Base-by-base conservation (phyloP, 2,329 filamentous ascomycete species). In the Phialocephala subalpina region DNA sequence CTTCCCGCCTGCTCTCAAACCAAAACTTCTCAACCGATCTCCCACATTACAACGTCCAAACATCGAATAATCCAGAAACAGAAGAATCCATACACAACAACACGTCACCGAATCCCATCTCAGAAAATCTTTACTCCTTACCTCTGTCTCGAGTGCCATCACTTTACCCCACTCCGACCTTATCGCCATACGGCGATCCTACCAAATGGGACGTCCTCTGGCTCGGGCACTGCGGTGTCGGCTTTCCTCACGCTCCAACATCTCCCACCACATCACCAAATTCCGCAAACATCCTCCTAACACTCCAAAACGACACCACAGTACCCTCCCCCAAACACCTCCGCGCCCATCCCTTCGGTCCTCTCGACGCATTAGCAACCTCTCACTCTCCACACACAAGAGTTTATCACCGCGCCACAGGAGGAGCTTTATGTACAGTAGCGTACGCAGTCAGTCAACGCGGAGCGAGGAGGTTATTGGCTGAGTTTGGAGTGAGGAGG, bases 1-100 rank as follows among this genome's bases (percentile, higher is more conserved):
- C 66, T 4, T 68, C 68, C 2, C 68, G 58, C 20, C 58, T 65
- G 16, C 58, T 69, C 11, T 66, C 63, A 6, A 14, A 35, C 14
- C 35, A 36, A 25, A 33, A 18, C 16, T 53, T 53, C 49, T 29
- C 62, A 11, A 18, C 25, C 4, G 62, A 67, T 27, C n/a, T 68
- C 18, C 62, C 64, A 1, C 18, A 16, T 2, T 63, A 61, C 36
- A 42, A 57, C 12, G 14, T 68, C 16, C 33, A 47, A n/a, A 9
- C 22, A 8, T 60, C 25, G 1, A 22, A 20, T 7, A 70, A 69
- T 33, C 65, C 61, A 12, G 77, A 53, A 81, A 55, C 57, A 12
- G 59, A 63, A 20, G 60, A 68, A 29, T 65, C 66, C n/a, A 67
- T 67, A 27, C 62, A 67, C 20, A 67, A 66, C n/a, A 56, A 64